These are phyloP conservation scores for Volvox reticuliferus DNA, from an alignment of 139 green algal genomes.

Conservation along the genomic window DNA sequence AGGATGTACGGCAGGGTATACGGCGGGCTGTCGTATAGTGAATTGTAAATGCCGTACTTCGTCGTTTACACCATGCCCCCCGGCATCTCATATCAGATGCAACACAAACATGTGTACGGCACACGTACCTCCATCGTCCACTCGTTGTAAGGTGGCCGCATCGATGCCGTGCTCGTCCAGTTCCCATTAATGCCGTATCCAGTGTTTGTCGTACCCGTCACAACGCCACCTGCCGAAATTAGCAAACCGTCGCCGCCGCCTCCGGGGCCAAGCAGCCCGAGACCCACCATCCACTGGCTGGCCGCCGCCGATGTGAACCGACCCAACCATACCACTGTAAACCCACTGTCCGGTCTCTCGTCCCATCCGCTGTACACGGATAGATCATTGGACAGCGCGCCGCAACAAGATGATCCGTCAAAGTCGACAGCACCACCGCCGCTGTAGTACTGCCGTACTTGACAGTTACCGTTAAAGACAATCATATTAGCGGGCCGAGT, in stretches of 20 bases:
- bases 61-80: neutral
- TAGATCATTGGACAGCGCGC: neutral
- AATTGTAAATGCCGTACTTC: too few relatives aligned
- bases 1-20: too few relatives aligned
- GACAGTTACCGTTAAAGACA: neutral
- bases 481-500: neutral
- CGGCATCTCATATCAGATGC: too few relatives aligned
- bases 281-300: constrained; percentile 21
- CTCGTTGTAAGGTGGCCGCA: neutral
- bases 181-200: neutral
- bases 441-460: neutral
- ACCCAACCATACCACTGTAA: neutral
- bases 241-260: neutral
- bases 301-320: neutral
- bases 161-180: neutral
- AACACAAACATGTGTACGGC: neutral
- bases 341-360: neutral
- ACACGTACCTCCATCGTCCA: constrained; percentile 19
- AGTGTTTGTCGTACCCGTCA: neutral
- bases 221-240: neutral
- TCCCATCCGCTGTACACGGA: neutral
- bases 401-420: neutral
- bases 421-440: constrained; percentile 2
- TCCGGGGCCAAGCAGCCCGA: neutral
- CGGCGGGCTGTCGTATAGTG: too few relatives aligned